Conservation (phyloP, 2,329 filamentous ascomycete species). For the Ustulina deusta region DNA sequence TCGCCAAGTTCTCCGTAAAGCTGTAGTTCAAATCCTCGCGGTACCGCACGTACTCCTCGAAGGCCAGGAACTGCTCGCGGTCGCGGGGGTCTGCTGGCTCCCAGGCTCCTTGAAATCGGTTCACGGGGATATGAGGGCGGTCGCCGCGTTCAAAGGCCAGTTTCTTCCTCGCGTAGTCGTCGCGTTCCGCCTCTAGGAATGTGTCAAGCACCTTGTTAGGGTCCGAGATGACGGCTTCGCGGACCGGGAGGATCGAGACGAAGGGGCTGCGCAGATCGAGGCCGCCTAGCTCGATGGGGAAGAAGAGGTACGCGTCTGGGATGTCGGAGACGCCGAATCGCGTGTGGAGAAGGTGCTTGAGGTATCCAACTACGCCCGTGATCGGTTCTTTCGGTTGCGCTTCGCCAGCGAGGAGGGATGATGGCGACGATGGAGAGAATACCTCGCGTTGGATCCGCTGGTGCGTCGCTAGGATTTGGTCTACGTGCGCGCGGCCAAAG, state of each 20-base stretch:
- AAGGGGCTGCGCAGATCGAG: slow-evolving; percentile 62
- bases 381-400: slow-evolving; percentile 37
- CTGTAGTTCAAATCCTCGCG: slow-evolving; percentile 47
- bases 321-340: slow-evolving; percentile 62
- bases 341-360: slow-evolving; percentile 63
- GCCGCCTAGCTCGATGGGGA: slow-evolving; percentile 60
- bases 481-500: slow-evolving; percentile 63
- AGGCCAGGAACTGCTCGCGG: slow-evolving; percentile 56
- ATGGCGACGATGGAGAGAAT: slow-evolving; percentile 53
- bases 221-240: slow-evolving; percentile 49
- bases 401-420: slow-evolving; percentile 34
- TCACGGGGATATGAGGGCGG: slow-evolving; percentile 18
- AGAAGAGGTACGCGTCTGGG: slow-evolving; percentile 61
- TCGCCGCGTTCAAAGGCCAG: slow-evolving; percentile 51
- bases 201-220: slow-evolving; percentile 46
- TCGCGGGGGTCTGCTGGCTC: slow-evolving; percentile 49
- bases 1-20: slow-evolving; percentile 45
- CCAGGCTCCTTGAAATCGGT: slow-evolving; percentile 45
- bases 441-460: slow-evolving; percentile 61
- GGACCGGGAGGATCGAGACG: slow-evolving; percentile 56
- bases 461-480: slow-evolving; percentile 64
- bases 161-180: slow-evolving; percentile 53
- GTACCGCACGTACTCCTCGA: slow-evolving; percentile 59
- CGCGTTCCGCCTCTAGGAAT: slow-evolving; percentile 52
- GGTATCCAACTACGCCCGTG: slow-evolving; percentile 64